Percentiles rank a stretch among this genome's conserved stretches.
phyloP scores from a whole-genome alignment of 2,329 filamentous ascomycete species.

The Basipetospora chlamydospora region DNA sequence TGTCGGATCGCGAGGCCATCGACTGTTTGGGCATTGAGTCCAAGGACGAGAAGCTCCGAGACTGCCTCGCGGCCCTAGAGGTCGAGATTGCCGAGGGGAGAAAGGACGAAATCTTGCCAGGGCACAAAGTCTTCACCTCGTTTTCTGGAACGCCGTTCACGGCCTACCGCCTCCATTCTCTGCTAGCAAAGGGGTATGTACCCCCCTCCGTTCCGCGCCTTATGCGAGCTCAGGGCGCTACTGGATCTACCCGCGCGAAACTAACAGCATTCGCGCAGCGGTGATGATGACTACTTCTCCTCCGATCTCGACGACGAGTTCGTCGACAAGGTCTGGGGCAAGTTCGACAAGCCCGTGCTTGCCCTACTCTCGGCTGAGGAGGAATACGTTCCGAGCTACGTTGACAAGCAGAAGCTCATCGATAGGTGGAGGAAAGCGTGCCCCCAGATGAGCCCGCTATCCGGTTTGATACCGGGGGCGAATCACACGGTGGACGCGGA shows the following conservation, averaged over 20 bases:
- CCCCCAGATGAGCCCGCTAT: conserved; percentile 31
- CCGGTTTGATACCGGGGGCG: conserved; percentile 37
- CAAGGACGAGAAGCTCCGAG: conserved; percentile 24
- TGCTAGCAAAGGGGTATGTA: conserved; percentile 35
- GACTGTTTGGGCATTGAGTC: conserved; percentile 21
- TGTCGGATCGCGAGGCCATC: conserved; percentile 60
- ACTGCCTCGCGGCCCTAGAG: conserved; percentile 32
- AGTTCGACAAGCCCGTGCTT: conserved; percentile 42
- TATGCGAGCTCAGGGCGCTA: too few relatives aligned
- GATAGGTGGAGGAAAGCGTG: conserved; percentile 38
- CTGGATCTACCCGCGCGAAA: too few relatives aligned
- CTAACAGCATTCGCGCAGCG: conserved; percentile 22
- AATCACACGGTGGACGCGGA: conserved; percentile 33
- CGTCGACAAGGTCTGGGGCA: conserved; percentile 50
- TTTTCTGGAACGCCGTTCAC: conserved; percentile 30
- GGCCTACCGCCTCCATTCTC: conserved; percentile 36
- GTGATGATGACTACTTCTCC: conserved; percentile 82
- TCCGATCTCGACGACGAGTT: conserved; percentile 49
- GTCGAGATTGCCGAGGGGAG: conserved; percentile 40
- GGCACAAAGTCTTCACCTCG: conserved; percentile 23
- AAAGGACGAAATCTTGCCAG: conserved; percentile 38
- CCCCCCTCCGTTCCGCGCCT: not conserved
- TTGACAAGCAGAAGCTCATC: conserved; percentile 45
- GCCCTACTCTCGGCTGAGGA: conserved; percentile 53
- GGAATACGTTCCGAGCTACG: conserved; percentile 42